These are phyloP conservation scores for Beauveria caledonica DNA, from an alignment of 2,329 filamentous ascomycete genomes.

Conservation along the genomic window DNA sequence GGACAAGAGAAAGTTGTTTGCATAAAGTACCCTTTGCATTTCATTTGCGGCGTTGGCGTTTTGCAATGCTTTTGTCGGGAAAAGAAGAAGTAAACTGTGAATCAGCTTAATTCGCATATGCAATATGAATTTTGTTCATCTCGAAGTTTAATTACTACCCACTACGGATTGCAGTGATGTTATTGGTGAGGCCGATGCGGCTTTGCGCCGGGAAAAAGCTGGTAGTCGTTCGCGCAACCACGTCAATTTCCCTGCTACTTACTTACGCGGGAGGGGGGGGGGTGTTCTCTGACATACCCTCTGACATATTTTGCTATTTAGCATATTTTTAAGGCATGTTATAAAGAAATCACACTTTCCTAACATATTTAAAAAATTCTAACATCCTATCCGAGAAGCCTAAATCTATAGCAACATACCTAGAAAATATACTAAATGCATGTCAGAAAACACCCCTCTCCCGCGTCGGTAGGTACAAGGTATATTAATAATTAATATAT, in stretches of 20 bases:
- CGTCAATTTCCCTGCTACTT: neutral
- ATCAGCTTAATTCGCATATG: neutral
- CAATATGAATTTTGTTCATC: neutral
- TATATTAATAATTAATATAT: too few species aligned
- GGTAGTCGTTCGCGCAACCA: neutral
- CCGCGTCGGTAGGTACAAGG: too few species aligned
- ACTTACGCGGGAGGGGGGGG: too few species aligned
- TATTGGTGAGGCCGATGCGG: neutral
- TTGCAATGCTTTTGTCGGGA: neutral
- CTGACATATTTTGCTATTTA: too few species aligned
- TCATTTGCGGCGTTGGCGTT: slow-evolving; percentile 9
- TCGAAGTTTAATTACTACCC: neutral
- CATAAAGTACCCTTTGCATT: slow-evolving; percentile 33
- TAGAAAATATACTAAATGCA: too few species aligned
- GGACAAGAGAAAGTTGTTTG: slow-evolving; percentile 70
- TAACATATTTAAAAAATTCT: too few species aligned
- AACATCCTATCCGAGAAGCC: too few species aligned
- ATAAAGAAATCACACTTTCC: too few species aligned
- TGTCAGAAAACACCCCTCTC: too few species aligned
- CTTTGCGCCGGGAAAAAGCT: slow-evolving; percentile 4
- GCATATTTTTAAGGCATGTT: too few species aligned
- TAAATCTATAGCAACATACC: too few species aligned
- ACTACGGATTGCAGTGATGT: neutral
- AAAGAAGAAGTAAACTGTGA: slow-evolving; percentile 7
- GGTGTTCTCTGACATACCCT: too few species aligned